phyloP scores from a whole-genome alignment of 2,329 filamentous ascomycete species.

The Aspergillus ibericus region DNA sequence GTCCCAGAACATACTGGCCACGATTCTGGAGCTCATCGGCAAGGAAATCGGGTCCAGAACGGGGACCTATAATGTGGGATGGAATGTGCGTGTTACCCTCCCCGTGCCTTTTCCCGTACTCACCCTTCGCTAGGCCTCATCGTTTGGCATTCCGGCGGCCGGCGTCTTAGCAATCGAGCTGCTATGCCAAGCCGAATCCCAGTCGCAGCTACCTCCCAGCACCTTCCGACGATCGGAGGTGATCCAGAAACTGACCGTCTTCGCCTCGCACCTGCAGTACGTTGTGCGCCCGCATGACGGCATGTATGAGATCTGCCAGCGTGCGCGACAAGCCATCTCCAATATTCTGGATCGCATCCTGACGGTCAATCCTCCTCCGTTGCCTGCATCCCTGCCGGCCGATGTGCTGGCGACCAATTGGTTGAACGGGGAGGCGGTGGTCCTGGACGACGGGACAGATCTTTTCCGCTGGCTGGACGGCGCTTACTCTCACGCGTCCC shows the following conservation, averaged over 20 bases:
- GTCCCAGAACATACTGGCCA: constrained; percentile 24
- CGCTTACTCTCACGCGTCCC: not conserved
- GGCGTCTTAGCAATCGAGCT: constrained; percentile 31
- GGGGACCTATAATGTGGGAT: constrained; percentile 14
- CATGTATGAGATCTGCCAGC: constrained; percentile 27
- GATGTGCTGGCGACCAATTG: constrained; percentile 7
- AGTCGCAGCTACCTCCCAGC: not conserved
- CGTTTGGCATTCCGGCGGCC: constrained; percentile 27
- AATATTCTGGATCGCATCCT: constrained; percentile 23
- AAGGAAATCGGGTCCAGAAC: constrained; percentile 12
- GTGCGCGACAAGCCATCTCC: constrained; percentile 22
- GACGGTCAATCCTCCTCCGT: not conserved
- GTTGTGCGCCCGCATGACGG: constrained; percentile 22
- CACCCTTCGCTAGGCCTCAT: constrained; percentile 11
- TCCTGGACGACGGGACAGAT: constrained; percentile 5
- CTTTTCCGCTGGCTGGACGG: constrained; percentile 5
- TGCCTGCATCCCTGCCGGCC: not conserved
- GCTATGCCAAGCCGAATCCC: constrained; percentile 19
- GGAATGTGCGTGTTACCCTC: constrained; percentile 18
- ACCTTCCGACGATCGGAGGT: constrained; percentile 26
- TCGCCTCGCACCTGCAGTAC: constrained; percentile 25
- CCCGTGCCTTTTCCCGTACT: constrained; percentile 3
- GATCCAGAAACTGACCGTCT: constrained; percentile 31
- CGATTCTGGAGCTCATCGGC: constrained; percentile 16
- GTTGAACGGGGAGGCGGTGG: constrained; percentile 6